Percentiles rank a stretch among this genome's conserved stretches.
These are phyloP conservation scores for Candida coleopterorum DNA, from an alignment of 805 yeast species.

Conservation along the genomic window DNA sequence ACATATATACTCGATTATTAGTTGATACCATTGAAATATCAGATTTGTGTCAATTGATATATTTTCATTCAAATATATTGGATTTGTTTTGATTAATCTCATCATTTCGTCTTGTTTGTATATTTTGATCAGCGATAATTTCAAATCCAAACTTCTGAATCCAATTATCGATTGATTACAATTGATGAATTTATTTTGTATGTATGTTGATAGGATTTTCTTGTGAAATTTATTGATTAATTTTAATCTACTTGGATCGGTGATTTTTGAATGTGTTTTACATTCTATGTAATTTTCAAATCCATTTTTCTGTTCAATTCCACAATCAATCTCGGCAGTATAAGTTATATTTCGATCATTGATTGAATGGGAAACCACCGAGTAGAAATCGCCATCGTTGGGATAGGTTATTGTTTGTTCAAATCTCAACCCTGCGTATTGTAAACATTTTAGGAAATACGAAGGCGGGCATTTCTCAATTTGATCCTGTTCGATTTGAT, in stretches of 20 bases:
- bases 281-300: constrained; percentile 17
- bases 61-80: constrained; percentile 6
- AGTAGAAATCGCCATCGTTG: constrained; percentile 10
- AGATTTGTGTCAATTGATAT: constrained; percentile 11
- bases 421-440: constrained; percentile 21
- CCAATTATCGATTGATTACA: constrained; percentile 15
- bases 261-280: constrained; percentile 16
- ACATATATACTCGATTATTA: constrained; percentile 12
- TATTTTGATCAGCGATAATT: constrained; percentile 11
- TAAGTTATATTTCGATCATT: constrained; percentile 11
- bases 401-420: constrained; percentile 12
- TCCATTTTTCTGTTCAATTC: constrained; percentile 6
- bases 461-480: constrained; percentile 2
- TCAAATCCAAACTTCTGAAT: constrained; percentile 12
- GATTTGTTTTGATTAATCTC: constrained; percentile 6
- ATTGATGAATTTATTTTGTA: constrained; percentile 16
- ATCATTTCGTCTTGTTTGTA: constrained; percentile 10
- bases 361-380: constrained; percentile 13
- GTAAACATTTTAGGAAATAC: constrained; percentile 4
- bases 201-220: constrained; percentile 14
- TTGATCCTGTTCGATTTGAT: constrained; percentile 10
- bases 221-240: constrained; percentile 5
- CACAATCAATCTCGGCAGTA: constrained; percentile 24
- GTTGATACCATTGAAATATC: constrained; percentile 15
- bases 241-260: background rate